Evolutionary conservation across 1,284 basidiomycete genomes (phyloP).

Genomic region (Sutorius eximius): DNA sequence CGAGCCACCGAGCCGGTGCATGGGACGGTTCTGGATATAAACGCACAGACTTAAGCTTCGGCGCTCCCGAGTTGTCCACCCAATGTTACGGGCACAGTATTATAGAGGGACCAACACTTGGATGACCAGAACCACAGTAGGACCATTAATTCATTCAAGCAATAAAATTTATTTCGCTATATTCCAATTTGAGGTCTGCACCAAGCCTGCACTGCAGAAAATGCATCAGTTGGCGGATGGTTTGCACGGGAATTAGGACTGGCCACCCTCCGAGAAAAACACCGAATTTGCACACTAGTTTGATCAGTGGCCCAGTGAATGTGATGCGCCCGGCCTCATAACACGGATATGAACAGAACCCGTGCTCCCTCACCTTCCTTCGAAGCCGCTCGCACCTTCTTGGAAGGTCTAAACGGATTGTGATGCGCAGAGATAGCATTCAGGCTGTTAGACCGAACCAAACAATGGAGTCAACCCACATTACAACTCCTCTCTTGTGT

Average conservation of each 20-base stretch:
- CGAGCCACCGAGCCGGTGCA: background rate
- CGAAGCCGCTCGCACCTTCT: constrained; percentile 1
- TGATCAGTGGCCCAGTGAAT: constrained; percentile 3
- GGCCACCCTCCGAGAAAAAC: constrained; percentile 8
- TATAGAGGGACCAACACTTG: background rate
- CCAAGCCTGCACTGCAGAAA: constrained; percentile 1
- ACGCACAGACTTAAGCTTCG: constrained; percentile 1
- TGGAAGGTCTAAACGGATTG: constrained; percentile 8
- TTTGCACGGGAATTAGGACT: constrained; percentile 25
- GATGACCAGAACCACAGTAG: constrained; percentile 1
- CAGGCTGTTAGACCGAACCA: constrained; percentile 13
- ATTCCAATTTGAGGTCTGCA: constrained; percentile 1
- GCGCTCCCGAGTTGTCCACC: constrained; percentile 5
- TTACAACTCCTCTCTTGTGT: constrained; percentile 44
- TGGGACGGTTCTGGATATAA: constrained; percentile 1
- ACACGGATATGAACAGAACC: constrained; percentile 29
- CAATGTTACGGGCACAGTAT: background rate
- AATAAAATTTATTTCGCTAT: constrained; percentile 11
- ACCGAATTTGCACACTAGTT: constrained; percentile 9
- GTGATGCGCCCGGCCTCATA: constrained; percentile 26
- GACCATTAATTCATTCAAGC: constrained; percentile 7
- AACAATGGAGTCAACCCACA: constrained; percentile 25
- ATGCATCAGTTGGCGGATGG: constrained; percentile 4
- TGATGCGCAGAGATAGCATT: constrained; percentile 14
- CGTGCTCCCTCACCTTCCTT: constrained; percentile 5